Base-by-base conservation (phyloP, 306 rosid genomes). In the Quercus mongolica region DNA sequence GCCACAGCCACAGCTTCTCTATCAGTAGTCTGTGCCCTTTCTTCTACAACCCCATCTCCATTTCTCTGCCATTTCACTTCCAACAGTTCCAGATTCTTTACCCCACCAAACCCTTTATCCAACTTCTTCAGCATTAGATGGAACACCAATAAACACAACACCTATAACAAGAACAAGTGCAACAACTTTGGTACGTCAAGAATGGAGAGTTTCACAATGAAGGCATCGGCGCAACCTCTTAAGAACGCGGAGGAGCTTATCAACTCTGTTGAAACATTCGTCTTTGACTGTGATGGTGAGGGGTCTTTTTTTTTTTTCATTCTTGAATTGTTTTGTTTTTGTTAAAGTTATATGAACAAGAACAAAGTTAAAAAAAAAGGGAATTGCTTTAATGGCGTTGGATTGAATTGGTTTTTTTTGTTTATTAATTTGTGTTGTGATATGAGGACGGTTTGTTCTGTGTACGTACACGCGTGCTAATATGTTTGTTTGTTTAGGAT, bases 251-350 rank as follows among this genome's bases (percentile, higher is more conserved):
- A 90, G 5, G 93, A 90, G 55, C 98, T 96, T 75, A 93, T 96
- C 15, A 92, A 91, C 74, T 96, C 98, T 2, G 99, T 96, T 7
- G 89, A 93, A 87, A 96, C 99, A 0, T 96, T 96, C 82, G 91
- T 96, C 83, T 96, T 93, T 79, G 99, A 96, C 38, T 96, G 98
- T 74, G 99, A 96, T 44, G 99, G 99, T 93, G 68, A 74, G 79
- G 80, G 23, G 57, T 61, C n/a, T 3, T 41, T 4, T 31, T 11
- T 41, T 35, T 6, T 35, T 55, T 61, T 68, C 3, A n/a, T 17
- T 64, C 26, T 14, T 26, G 58, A 18, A 35, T 46, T 77, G 46
- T 61, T 61, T 13, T 15, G 1, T 31, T 51, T 44, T 31, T 26
- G 21, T 18, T 18, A 6, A 63, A 63, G 28, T 12, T 26, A 59